A percentile compares a stretch with the other conserved stretches of the same genome.
These are phyloP conservation scores for Lathyrus oleraceus DNA, from an alignment of 306 rosid genomes.

Conservation along the genomic window DNA sequence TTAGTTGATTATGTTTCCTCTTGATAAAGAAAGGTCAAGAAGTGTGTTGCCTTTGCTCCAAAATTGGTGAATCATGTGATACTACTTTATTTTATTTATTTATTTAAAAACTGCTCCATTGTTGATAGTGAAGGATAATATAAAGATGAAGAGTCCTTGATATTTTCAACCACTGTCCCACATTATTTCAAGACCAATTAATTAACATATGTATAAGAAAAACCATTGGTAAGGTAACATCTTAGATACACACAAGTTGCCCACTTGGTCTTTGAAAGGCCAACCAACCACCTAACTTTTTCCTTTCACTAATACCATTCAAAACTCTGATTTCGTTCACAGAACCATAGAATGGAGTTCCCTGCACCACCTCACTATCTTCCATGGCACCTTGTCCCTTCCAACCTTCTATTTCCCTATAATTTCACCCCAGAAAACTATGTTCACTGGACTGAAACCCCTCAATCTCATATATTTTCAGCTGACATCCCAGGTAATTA, in stretches of 20 bases:
- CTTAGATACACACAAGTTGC: conserved; percentile 34
- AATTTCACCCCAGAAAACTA: conserved; percentile 57
- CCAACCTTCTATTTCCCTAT: conserved; percentile 58
- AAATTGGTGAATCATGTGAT: conserved; percentile 22
- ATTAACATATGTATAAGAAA: neutral
- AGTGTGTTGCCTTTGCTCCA: neutral
- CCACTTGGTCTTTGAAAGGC: conserved; percentile 33
- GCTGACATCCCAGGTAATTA: conserved; percentile 67
- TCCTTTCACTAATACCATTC: neutral
- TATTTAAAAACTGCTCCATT: neutral
- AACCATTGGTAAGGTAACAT: neutral
- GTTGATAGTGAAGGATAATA: neutral
- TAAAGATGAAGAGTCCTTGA: conserved; percentile 1
- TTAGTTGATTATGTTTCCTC: neutral
- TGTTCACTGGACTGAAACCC: conserved; percentile 76
- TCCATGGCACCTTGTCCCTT: conserved; percentile 49
- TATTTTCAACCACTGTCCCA: conserved; percentile 6
- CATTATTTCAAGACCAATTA: neutral
- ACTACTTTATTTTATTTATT: neutral
- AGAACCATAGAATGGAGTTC: conserved; percentile 49
- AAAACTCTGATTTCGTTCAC: conserved; percentile 1
- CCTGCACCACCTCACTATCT: conserved; percentile 32
- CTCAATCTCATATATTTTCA: conserved; percentile 70
- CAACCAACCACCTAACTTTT: conserved; percentile 17
- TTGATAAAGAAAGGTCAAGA: neutral